Percentiles rank a stretch among this genome's conserved stretches.
These are phyloP conservation scores for Trichoderma guizhouense DNA, from an alignment of 2,329 filamentous ascomycete genomes.

Conservation along the genomic window DNA sequence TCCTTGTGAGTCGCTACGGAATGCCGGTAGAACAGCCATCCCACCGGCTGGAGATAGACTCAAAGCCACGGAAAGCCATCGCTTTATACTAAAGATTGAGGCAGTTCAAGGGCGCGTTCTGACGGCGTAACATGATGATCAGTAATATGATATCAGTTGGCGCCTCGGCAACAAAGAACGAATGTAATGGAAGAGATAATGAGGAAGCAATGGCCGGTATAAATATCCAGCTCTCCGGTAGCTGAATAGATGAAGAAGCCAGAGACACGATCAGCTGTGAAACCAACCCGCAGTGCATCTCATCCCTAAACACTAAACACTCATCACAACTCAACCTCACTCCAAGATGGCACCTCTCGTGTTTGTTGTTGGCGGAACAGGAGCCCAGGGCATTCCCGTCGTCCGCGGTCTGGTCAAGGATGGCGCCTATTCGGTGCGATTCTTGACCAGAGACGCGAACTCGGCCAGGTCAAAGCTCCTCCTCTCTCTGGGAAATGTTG, in stretches of 20 bases:
- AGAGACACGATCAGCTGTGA: background rate
- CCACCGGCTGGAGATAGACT: background rate
- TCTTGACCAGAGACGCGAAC: constrained; percentile 46
- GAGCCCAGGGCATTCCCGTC: constrained; percentile 50
- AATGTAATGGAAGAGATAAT: background rate
- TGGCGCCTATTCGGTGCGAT: constrained; percentile 42
- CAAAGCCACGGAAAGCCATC: background rate
- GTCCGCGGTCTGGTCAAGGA: constrained; percentile 41
- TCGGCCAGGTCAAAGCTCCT: constrained; percentile 42
- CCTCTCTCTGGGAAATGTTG: constrained; percentile 42
- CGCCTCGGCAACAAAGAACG: background rate
- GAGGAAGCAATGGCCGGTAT: background rate
- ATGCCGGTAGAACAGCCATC: constrained; percentile 1
- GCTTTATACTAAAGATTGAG: background rate
- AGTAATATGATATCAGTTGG: background rate
- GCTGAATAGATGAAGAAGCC: background rate
- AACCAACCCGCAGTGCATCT: background rate
- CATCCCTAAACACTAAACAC: background rate
- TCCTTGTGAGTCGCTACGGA: background rate
- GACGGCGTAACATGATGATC: background rate
- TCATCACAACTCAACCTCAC: background rate
- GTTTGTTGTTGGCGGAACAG: constrained; percentile 48
- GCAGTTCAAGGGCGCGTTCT: background rate
- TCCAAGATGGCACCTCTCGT: constrained; percentile 19
- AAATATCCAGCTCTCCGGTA: background rate